phyloP scores from a whole-genome alignment of 176 grass and related monocot genomes.

The Carex littledalei region DNA sequence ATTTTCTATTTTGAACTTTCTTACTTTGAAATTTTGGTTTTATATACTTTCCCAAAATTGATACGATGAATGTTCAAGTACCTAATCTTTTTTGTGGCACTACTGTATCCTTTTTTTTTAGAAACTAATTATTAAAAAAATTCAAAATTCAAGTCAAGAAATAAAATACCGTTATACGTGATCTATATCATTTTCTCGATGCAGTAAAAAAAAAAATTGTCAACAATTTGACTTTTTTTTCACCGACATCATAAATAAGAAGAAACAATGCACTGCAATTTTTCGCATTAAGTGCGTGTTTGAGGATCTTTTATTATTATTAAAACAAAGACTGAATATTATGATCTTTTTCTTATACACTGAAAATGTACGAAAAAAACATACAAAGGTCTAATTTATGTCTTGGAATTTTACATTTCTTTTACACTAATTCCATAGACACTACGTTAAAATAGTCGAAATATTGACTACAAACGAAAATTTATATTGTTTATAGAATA shows the following conservation, averaged over 20 bases:
- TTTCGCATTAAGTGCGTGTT: background rate
- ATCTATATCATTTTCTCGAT: background rate
- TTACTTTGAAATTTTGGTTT: background rate
- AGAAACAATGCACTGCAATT: too few relatives aligned
- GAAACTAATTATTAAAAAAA: background rate
- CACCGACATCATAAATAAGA: background rate
- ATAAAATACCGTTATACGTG: background rate
- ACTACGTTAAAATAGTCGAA: background rate
- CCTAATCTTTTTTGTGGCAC: background rate
- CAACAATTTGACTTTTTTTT: background rate
- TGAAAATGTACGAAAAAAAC: background rate
- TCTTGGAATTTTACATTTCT: background rate
- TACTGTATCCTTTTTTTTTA: background rate
- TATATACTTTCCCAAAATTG: background rate
- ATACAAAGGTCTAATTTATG: background rate
- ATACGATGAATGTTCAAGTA: background rate
- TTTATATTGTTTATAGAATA: background rate
- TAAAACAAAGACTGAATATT: background rate
- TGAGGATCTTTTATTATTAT: background rate
- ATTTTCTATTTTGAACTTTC: slow-evolving; percentile 11
- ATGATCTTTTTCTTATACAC: background rate
- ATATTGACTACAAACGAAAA: background rate
- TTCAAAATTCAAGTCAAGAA: background rate
- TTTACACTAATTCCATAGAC: too few relatives aligned
- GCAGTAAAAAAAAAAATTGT: background rate